Conservation (phyloP, 2,329 filamentous ascomycete species). For the Botrytis paeoniae region DNA sequence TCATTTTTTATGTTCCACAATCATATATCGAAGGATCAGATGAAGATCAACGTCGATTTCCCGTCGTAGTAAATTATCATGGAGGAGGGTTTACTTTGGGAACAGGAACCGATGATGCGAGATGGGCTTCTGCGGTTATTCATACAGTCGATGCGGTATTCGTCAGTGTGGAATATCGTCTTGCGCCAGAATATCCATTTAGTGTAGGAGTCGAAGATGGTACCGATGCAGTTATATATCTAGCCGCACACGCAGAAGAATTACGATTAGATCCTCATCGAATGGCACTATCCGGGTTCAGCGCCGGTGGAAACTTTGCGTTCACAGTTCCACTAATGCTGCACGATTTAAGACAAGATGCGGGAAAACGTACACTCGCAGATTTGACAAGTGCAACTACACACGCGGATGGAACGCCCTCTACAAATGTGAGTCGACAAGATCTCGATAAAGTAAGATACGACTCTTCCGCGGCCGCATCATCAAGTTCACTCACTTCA, state of each 20-base stretch:
- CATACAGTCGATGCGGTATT: slow-evolving; percentile 54
- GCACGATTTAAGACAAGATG: slow-evolving; percentile 42
- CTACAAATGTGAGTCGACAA: neutral
- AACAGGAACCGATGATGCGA: slow-evolving; percentile 59
- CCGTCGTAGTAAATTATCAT: slow-evolving; percentile 64
- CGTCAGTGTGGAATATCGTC: slow-evolving; percentile 65
- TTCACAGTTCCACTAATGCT: slow-evolving; percentile 43
- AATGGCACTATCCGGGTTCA: slow-evolving; percentile 62
- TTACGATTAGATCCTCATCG: slow-evolving; percentile 55
- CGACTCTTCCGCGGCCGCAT: neutral
- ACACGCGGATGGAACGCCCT: neutral
- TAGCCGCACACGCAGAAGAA: slow-evolving; percentile 54
- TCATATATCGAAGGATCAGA: slow-evolving; percentile 38
- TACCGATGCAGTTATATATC: slow-evolving; percentile 60
- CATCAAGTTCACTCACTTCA: neutral
- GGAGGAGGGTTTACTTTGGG: slow-evolving; percentile 66
- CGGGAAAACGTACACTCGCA: slow-evolving; percentile 40
- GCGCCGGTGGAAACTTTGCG: slow-evolving; percentile 45
- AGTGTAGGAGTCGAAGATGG: slow-evolving; percentile 64
- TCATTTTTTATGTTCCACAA: slow-evolving; percentile 45
- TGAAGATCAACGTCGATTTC: slow-evolving; percentile 35
- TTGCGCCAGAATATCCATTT: slow-evolving; percentile 63
- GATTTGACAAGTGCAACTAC: slow-evolving; percentile 9
- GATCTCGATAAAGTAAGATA: neutral
- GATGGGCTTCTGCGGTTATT: slow-evolving; percentile 55